These are phyloP conservation scores for Periconia sp. DNA, from an alignment of 2,329 filamentous ascomycete genomes.

Conservation along the genomic window DNA sequence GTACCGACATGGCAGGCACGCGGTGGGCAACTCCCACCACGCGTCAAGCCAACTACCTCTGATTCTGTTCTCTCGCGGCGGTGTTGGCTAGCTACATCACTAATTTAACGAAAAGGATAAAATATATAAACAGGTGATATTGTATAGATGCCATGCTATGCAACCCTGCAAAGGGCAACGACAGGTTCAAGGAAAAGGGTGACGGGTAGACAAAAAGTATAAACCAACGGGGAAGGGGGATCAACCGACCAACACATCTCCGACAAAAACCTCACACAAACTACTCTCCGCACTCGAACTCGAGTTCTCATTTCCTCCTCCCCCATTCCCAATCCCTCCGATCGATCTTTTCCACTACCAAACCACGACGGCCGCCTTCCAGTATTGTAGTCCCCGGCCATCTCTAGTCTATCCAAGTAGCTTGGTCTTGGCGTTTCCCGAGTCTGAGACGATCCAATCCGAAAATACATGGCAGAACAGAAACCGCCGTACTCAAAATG, in stretches of 20 bases:
- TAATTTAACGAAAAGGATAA: not conserved
- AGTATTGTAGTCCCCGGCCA: conserved; percentile 20
- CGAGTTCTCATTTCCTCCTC: conserved; percentile 21
- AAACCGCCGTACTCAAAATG: conserved; percentile 24
- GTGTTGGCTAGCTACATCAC: not conserved
- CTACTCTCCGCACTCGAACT: conserved; percentile 7
- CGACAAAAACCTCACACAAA: conserved; percentile 21
- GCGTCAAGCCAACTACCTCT: too few relatives aligned
- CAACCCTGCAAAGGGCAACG: conserved; percentile 14
- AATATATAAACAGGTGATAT: conserved; percentile 14
- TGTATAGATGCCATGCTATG: conserved; percentile 20
- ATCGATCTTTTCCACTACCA: conserved; percentile 28
- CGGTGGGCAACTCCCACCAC: not conserved
- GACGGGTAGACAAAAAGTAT: conserved; percentile 1
- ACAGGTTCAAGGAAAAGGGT: conserved; percentile 10
- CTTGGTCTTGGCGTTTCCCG: conserved; percentile 1
- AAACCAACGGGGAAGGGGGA: conserved; percentile 17
- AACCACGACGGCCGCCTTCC: conserved; percentile 36
- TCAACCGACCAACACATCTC: conserved; percentile 20
- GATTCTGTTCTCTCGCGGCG: too few relatives aligned
- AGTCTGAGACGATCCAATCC: conserved; percentile 3
- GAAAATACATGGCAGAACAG: conserved; percentile 11
- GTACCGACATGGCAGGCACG: not conserved
- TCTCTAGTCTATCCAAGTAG: conserved; percentile 25
- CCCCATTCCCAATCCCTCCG: conserved; percentile 23